These are phyloP conservation scores for Pseudoscleropodium purum DNA, from an alignment of 225 moss, liverwort and hornwort genomes.

Conservation along the genomic window DNA sequence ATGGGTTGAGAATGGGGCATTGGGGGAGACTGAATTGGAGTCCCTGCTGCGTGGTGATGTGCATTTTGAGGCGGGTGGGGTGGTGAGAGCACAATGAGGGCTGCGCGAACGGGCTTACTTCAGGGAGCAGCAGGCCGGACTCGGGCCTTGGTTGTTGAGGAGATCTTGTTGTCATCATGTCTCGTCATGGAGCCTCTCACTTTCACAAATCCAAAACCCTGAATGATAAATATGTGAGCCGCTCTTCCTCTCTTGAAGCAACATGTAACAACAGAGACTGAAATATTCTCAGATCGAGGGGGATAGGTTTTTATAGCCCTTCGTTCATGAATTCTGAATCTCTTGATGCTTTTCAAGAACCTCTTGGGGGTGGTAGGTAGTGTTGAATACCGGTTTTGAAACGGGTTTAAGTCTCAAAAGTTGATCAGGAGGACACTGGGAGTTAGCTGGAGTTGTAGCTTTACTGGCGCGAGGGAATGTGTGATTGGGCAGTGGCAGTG, in stretches of 20 bases:
- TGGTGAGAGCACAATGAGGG: constrained; percentile 42
- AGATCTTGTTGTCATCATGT: constrained; percentile 18
- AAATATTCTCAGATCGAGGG: neutral
- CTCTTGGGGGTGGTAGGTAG: neutral
- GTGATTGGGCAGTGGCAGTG: neutral
- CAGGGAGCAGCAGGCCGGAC: constrained; percentile 35
- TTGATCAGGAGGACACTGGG: neutral
- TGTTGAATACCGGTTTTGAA: neutral
- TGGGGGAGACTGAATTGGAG: neutral
- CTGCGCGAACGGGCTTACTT: constrained; percentile 9
- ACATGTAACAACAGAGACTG: neutral
- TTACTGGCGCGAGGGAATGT: neutral
- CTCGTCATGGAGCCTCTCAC: constrained; percentile 39
- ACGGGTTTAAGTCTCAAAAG: neutral
- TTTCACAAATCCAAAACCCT: constrained; percentile 55
- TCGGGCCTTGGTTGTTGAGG: constrained; percentile 5
- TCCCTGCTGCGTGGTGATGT: neutral
- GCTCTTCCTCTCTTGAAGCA: neutral
- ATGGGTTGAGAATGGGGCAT: constrained; percentile 13
- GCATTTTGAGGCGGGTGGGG: constrained; percentile 1
- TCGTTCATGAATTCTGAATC: neutral
- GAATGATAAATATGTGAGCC: constrained; percentile 48
- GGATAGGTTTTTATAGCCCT: neutral
- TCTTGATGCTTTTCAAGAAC: neutral
- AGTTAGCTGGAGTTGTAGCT: neutral